Conservation (phyloP, 176 grass and related monocot genomes). For the Oryza australiensis region DNA sequence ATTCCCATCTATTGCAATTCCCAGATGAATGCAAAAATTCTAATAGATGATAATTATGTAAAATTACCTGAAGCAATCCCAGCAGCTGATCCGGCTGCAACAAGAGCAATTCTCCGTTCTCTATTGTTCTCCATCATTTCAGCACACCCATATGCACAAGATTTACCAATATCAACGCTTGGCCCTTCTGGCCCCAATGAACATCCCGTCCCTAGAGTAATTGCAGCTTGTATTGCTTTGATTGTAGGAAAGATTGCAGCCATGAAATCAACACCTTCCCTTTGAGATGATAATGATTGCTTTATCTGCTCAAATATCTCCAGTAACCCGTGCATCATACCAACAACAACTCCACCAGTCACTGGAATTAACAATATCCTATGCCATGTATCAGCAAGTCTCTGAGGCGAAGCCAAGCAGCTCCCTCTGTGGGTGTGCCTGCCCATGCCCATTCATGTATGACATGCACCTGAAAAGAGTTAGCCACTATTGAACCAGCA, state of each 20-base stretch:
- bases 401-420: conserved; percentile 96
- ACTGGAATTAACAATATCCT: conserved; percentile 93
- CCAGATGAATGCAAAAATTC: neutral
- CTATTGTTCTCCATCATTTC: conserved; percentile 99
- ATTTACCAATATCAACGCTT: conserved; percentile 96
- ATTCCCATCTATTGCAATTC: neutral
- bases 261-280: conserved; percentile 82
- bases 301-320: conserved; percentile 98
- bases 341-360: conserved; percentile 97
- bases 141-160: conserved; percentile 92
- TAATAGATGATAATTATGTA: conserved; percentile 1
- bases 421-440: conserved; percentile 87
- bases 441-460: conserved; percentile 99
- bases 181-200: conserved; percentile 94
- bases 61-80: conserved; percentile 97
- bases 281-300: conserved; percentile 66
- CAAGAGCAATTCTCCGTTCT: conserved; percentile 87
- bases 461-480: conserved; percentile 66
- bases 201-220: conserved; percentile 93
- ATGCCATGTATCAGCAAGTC: conserved; percentile 92
- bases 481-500: conserved; percentile 4
- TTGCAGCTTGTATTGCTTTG: conserved; percentile 90
- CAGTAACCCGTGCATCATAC: conserved; percentile 98
- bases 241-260: conserved; percentile 79
- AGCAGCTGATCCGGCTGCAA: conserved; percentile 96